Base-by-base conservation (phyloP, 2,329 filamentous ascomycete genomes). In the Botryotinia calthae region DNA sequence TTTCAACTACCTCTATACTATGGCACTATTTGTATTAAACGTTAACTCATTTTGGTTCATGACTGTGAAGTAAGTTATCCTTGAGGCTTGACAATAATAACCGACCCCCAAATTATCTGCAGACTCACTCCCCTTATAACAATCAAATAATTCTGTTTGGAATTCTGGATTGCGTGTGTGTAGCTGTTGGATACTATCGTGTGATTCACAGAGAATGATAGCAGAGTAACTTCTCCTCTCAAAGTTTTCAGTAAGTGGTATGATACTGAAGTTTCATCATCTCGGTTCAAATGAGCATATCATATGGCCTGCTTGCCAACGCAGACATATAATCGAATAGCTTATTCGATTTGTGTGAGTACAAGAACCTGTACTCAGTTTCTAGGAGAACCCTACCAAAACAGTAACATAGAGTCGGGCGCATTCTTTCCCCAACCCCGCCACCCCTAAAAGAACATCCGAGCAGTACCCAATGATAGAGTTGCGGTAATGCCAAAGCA, bases 101-200 rank as follows among this genome's bases (percentile, higher is more conserved):
- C 14, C 28, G n/a, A 18, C 0, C 6, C 6, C 14, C 3, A 2
- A 2, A 56, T 31, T 28, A 28, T 56, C 0, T 8, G 6, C n/a
- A 56, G n/a, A 18, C n/a, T 28, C 12, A 18, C 7, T 56, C 5
- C 6, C 51, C 5, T n/a, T n/a, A 8, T 54, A 28, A 28, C 18
- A 10, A 2, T 2, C n/a, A 16, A 28, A 28, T 28, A 18, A 14
- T 18, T 56, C 7, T 28, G 1, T 28, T 18, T 9, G 12, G 6
- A 28, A 8, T 28, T 1, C 3, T 9, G 14, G 18, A 56, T 56
- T 28, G 51, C 10, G 14, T 31, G n/a, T 18, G 4, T 8, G 16
- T 56, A 56, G 44, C n/a, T 28, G 7, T 7, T 18, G 6, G 6
- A 14, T 31, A 18, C 16, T 28, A 14, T 56, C 14, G 1, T 28